Conservation (phyloP, 1,139 yeast species). For the Zhuliangozyma parablackwelliae region DNA sequence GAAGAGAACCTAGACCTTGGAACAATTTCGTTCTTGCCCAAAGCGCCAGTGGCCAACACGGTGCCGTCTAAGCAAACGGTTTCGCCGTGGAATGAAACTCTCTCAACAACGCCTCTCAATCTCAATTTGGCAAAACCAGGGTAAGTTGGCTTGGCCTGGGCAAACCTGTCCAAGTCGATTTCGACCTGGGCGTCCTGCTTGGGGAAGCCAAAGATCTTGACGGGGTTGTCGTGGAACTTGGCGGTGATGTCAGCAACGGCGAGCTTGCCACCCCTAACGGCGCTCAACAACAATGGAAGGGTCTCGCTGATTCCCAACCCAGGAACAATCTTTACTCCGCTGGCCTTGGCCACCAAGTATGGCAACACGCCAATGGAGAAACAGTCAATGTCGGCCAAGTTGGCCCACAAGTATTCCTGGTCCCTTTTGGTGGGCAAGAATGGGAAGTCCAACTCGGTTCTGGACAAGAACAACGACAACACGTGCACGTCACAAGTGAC, state of each 20-base stretch:
- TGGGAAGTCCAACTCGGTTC: conserved; percentile 61
- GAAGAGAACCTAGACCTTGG: conserved; percentile 39
- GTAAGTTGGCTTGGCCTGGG: conserved; percentile 42
- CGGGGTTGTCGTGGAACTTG: conserved; percentile 81
- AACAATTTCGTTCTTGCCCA: conserved; percentile 54
- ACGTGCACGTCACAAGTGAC: conserved; percentile 92
- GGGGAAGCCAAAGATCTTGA: conserved; percentile 76
- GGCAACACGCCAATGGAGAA: conserved; percentile 86
- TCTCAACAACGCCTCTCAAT: conserved; percentile 77
- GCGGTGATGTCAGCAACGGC: conserved; percentile 67
- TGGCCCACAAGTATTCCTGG: conserved; percentile 79
- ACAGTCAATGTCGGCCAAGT: conserved; percentile 70
- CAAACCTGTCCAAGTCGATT: conserved; percentile 71
- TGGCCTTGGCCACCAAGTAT: conserved; percentile 61
- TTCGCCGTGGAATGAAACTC: conserved; percentile 75
- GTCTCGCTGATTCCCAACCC: conserved; percentile 80
- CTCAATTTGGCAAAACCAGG: conserved; percentile 49
- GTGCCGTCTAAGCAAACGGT: conserved; percentile 85
- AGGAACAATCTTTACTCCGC: conserved; percentile 55
- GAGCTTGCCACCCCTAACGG: conserved; percentile 70
- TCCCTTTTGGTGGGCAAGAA: conserved; percentile 80
- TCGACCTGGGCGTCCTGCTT: conserved; percentile 77
- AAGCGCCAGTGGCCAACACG: conserved; percentile 51
- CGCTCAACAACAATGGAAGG: conserved; percentile 76
- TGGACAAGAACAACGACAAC: conserved; percentile 71